A percentile compares a stretch with the other conserved stretches of the same genome.
Conservation (phyloP, 768 basidiomycete species). For the Boletus rex-veris region DNA sequence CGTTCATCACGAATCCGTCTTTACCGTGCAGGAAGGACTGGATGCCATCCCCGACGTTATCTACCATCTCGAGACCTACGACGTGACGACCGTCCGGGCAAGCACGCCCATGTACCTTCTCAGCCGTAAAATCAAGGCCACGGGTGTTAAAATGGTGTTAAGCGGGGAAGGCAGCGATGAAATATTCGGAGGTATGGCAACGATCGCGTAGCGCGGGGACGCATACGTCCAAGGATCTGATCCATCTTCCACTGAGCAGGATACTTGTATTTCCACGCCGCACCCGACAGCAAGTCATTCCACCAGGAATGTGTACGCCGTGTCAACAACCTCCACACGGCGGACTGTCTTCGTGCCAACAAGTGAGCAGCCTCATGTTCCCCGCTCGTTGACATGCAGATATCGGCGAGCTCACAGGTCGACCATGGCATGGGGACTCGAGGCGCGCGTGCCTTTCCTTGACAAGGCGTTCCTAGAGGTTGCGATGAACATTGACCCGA, state of each 20-base stretch:
- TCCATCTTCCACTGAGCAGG: slow-evolving; percentile 43
- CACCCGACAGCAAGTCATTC: slow-evolving; percentile 83
- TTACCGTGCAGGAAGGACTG: slow-evolving; percentile 96
- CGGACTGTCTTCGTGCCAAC: slow-evolving; percentile 97
- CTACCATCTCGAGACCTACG: slow-evolving; percentile 97
- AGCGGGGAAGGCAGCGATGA: slow-evolving; percentile 98
- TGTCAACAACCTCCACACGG: slow-evolving; percentile 95
- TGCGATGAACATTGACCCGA: slow-evolving; percentile 85
- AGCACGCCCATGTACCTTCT: slow-evolving; percentile 99
- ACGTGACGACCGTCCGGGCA: slow-evolving; percentile 97
- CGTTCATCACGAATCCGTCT: slow-evolving; percentile 95
- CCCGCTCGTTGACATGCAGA: background rate
- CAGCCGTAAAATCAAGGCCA: slow-evolving; percentile 97
- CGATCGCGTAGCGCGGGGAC: background rate
- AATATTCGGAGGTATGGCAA: slow-evolving; percentile 79
- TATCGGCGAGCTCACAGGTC: slow-evolving; percentile 49
- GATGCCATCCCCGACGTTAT: slow-evolving; percentile 98
- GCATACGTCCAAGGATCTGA: slow-evolving; percentile 2
- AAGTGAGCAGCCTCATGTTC: slow-evolving; percentile 53
- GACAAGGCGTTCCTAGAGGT: slow-evolving; percentile 95
- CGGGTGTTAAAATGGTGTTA: slow-evolving; percentile 99
- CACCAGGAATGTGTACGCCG: slow-evolving; percentile 94
- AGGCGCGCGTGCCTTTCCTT: slow-evolving; percentile 97
- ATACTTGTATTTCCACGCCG: slow-evolving; percentile 99
- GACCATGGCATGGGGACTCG: slow-evolving; percentile 99